Conservation (phyloP, 2,329 filamentous ascomycete genomes). For the Daldinia sp. region DNA sequence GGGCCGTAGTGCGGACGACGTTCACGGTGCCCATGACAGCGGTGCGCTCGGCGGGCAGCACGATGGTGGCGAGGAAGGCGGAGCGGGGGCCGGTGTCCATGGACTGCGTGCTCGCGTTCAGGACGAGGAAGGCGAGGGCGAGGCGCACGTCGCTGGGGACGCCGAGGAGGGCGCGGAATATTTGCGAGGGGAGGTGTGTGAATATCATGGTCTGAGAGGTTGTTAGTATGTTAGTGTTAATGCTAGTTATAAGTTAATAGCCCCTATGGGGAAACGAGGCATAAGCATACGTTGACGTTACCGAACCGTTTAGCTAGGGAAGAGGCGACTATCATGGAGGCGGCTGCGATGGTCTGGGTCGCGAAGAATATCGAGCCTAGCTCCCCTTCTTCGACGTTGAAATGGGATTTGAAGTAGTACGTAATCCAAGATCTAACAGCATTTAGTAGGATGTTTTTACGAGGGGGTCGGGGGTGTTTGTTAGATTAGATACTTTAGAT, state of each 20-base stretch:
- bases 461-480: constrained; percentile 46
- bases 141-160: constrained; percentile 65
- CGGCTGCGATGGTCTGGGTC: constrained; percentile 63
- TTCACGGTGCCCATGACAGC: constrained; percentile 79
- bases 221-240: too few species aligned
- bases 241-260: too few species aligned
- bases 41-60: constrained; percentile 74
- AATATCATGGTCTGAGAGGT: constrained; percentile 75
- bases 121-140: constrained; percentile 70
- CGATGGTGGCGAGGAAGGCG: constrained; percentile 75
- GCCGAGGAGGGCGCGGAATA: constrained; percentile 74
- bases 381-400: constrained; percentile 61
- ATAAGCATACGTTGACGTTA: constrained; percentile 70
- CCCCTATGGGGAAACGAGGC: too few species aligned
- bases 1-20: constrained; percentile 73
- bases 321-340: constrained; percentile 65
- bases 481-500: constrained; percentile 41
- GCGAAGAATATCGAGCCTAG: constrained; percentile 68
- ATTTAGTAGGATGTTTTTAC: constrained; percentile 5
- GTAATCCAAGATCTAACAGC: constrained; percentile 68
- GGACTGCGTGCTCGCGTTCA: constrained; percentile 71
- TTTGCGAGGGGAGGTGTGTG: constrained; percentile 76
- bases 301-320: constrained; percentile 68
- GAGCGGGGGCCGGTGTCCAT: constrained; percentile 80
- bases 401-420: constrained; percentile 65